Evolutionary conservation across 495 filamentous ascomycete genomes (phyloP).

Genomic region (Elaphomyces granulatus): DNA sequence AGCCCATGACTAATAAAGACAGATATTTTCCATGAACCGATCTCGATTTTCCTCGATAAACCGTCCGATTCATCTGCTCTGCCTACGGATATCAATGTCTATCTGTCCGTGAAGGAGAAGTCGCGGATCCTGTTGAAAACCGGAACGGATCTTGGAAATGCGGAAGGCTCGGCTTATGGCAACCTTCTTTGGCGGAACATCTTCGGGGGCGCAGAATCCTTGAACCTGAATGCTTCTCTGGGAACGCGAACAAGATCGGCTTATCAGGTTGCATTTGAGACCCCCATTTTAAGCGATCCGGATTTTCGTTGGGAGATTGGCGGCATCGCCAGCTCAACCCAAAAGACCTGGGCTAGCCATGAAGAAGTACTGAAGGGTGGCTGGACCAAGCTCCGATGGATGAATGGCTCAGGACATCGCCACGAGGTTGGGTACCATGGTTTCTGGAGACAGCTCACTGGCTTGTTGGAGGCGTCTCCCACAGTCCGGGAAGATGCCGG

Average conservation of each 20-base stretch:
- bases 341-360: slow-evolving; percentile 84
- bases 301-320: slow-evolving; percentile 62
- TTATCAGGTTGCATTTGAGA: slow-evolving; percentile 69
- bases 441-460: slow-evolving; percentile 78
- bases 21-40: slow-evolving; percentile 83
- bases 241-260: slow-evolving; percentile 82
- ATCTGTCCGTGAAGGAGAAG: slow-evolving; percentile 61
- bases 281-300: slow-evolving; percentile 70
- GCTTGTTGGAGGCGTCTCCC: slow-evolving; percentile 52
- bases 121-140: slow-evolving; percentile 71
- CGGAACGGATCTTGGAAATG: slow-evolving; percentile 81
- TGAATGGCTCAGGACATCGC: slow-evolving; percentile 41
- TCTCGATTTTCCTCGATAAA: slow-evolving; percentile 64
- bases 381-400: slow-evolving; percentile 59
- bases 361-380: slow-evolving; percentile 80
- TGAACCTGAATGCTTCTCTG: slow-evolving; percentile 68
- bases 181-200: slow-evolving; percentile 77
- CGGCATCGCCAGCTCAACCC: slow-evolving; percentile 61
- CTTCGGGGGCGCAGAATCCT: slow-evolving; percentile 84
- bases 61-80: slow-evolving; percentile 44
- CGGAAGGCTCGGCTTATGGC: slow-evolving; percentile 82
- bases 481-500: slow-evolving; percentile 74
- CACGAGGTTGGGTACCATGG: slow-evolving; percentile 69
- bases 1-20: slow-evolving; percentile 6
- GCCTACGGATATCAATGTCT: slow-evolving; percentile 63